These are phyloP conservation scores for Rhizomucor miehei DNA, from an alignment of 371 early-diverging fungal genomes.

Conservation along the genomic window DNA sequence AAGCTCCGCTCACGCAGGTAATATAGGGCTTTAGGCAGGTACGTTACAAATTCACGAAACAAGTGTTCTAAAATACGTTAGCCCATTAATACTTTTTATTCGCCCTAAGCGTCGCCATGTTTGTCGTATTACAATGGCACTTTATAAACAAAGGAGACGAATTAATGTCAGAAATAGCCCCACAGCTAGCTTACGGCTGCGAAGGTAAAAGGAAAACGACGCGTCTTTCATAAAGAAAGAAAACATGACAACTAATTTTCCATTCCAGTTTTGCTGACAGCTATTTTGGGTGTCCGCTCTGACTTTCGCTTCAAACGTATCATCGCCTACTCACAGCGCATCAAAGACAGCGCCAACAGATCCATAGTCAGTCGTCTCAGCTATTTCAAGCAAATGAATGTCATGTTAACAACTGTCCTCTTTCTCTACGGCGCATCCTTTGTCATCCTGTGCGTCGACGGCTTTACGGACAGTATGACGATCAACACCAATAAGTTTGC, in stretches of 20 bases:
- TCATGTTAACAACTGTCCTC: conserved; percentile 30
- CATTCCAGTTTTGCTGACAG: conserved; percentile 29
- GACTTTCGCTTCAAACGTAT: conserved; percentile 37
- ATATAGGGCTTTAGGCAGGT: too few relatives aligned
- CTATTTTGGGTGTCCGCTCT: conserved; percentile 35
- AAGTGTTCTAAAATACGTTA: not conserved
- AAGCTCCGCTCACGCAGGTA: not conserved
- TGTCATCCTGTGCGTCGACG: conserved; percentile 40
- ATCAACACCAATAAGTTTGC: conserved; percentile 37
- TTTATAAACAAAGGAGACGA: conserved; percentile 20
- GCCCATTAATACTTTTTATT: not conserved
- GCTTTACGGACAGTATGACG: conserved; percentile 18
- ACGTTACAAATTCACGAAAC: not conserved
- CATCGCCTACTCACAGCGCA: conserved; percentile 6
- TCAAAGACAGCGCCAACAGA: conserved; percentile 1
- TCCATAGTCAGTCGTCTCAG: conserved; percentile 31
- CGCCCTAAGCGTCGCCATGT: conserved; percentile 33
- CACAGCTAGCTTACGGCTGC: conserved; percentile 40
- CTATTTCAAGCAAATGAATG: conserved; percentile 53
- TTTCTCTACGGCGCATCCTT: conserved; percentile 27
- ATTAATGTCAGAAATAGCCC: conserved; percentile 29
- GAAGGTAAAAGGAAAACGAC: conserved; percentile 27
- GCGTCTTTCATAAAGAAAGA: not conserved
- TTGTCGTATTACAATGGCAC: conserved; percentile 46
- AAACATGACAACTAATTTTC: not conserved